Conservation (phyloP, 345 rosid genomes). For the Firmiana major region DNA sequence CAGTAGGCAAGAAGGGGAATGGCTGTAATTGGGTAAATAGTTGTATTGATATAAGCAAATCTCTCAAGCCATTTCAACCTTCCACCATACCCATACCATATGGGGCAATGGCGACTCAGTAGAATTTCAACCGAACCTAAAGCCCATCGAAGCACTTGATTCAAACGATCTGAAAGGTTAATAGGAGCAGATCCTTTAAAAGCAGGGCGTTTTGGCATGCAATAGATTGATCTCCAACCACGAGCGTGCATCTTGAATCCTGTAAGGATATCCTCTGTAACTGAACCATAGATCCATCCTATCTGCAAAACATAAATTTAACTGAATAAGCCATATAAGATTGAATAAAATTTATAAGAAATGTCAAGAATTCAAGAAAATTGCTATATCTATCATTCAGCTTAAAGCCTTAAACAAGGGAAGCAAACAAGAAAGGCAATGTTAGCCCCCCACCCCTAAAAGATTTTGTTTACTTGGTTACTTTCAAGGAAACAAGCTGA, state of each 20-base stretch:
- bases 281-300: constrained; percentile 91
- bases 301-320: constrained; percentile 40
- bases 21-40: constrained; percentile 87
- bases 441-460: neutral
- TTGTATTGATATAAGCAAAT: constrained; percentile 79
- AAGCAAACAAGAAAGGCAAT: neutral
- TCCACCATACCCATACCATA: constrained; percentile 88
- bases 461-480: neutral
- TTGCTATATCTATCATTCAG: neutral
- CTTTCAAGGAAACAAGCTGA: neutral
- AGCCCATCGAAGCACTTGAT: constrained; percentile 98
- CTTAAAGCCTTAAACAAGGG: constrained; percentile 4
- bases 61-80: constrained; percentile 88
- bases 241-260: constrained; percentile 97
- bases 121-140: constrained; percentile 89
- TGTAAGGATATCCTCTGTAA: constrained; percentile 88
- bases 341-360: neutral
- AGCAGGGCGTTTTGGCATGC: constrained; percentile 57
- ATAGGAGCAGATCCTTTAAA: constrained; percentile 95
- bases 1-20: constrained; percentile 85
- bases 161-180: constrained; percentile 92
- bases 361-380: neutral
- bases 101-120: constrained; percentile 87
- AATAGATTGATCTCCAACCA: constrained; percentile 78
- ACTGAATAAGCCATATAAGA: neutral